Evolutionary conservation across 306 rosid species (phyloP).

Genomic region (Gastrolobium villosum): DNA sequence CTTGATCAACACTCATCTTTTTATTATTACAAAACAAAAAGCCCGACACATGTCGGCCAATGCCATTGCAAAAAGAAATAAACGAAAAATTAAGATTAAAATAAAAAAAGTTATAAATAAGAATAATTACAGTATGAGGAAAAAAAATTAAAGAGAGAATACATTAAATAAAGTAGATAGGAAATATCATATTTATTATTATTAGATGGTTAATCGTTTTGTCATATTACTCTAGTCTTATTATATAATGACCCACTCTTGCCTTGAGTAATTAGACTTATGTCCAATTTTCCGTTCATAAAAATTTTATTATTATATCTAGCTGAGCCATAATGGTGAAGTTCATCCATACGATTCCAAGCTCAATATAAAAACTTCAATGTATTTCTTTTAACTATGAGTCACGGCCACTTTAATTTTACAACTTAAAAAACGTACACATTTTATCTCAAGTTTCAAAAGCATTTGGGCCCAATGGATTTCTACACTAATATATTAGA

Average conservation of each 20-base stretch:
- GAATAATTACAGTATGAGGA: background rate
- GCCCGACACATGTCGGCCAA: background rate
- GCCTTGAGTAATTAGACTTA: background rate
- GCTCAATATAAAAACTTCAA: background rate
- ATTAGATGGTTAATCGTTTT: conserved; percentile 1
- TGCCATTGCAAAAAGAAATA: conserved; percentile 33
- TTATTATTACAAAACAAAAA: conserved; percentile 16
- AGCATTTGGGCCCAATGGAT: too few relatives aligned
- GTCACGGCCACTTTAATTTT: too few relatives aligned
- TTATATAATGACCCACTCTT: background rate
- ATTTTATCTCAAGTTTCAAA: too few relatives aligned
- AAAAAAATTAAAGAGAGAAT: background rate
- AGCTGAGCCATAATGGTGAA: background rate
- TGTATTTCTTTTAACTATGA: too few relatives aligned
- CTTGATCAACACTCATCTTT: conserved; percentile 37
- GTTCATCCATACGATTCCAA: background rate
- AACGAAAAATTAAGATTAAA: background rate
- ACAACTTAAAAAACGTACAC: too few relatives aligned
- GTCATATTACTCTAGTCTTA: background rate
- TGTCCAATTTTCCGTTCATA: background rate
- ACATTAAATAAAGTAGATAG: background rate
- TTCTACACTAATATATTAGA: too few relatives aligned
- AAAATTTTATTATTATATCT: background rate
- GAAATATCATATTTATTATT: background rate
- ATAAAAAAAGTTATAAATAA: background rate